These are phyloP conservation scores for Kodamaea plutei DNA, from an alignment of 1,139 yeast species.

Conservation along the genomic window DNA sequence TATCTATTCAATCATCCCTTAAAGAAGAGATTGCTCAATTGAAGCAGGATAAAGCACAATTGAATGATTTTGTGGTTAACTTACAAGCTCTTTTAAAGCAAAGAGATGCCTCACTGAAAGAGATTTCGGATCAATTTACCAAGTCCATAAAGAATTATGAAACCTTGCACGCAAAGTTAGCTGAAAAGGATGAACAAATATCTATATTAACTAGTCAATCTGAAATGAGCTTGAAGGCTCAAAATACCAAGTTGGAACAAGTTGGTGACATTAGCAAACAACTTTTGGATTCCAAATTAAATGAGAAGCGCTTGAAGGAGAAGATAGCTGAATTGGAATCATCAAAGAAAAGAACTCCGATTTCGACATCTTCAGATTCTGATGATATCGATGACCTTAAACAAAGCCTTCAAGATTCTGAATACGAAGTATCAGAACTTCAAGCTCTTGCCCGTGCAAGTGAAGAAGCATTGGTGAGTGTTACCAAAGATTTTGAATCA, in stretches of 20 bases:
- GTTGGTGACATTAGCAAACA: constrained; percentile 47
- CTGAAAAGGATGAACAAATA: constrained; percentile 48
- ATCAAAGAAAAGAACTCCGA: neutral
- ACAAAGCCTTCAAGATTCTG: constrained; percentile 36
- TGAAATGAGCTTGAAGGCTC: constrained; percentile 57
- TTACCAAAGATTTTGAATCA: constrained; percentile 36
- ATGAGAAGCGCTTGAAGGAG: constrained; percentile 22
- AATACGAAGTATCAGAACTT: constrained; percentile 36
- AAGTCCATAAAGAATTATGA: constrained; percentile 53
- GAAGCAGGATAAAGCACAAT: constrained; percentile 54
- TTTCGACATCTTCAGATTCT: neutral
- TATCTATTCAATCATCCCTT: constrained; percentile 49
- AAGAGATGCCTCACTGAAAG: constrained; percentile 51
- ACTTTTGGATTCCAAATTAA: constrained; percentile 39
- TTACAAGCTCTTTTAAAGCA: constrained; percentile 62
- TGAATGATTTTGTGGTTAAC: constrained; percentile 58
- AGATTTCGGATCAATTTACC: constrained; percentile 47
- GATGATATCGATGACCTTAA: constrained; percentile 32
- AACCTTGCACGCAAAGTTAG: constrained; percentile 45
- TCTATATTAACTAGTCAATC: constrained; percentile 45
- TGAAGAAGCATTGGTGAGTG: constrained; percentile 37
- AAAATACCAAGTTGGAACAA: constrained; percentile 63
- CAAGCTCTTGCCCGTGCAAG: constrained; percentile 37
- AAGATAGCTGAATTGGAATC: constrained; percentile 18
- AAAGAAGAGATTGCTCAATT: constrained; percentile 52